These are phyloP conservation scores for Narthecium ossifragum DNA, from an alignment of 106 monocot species.

Conservation along the genomic window DNA sequence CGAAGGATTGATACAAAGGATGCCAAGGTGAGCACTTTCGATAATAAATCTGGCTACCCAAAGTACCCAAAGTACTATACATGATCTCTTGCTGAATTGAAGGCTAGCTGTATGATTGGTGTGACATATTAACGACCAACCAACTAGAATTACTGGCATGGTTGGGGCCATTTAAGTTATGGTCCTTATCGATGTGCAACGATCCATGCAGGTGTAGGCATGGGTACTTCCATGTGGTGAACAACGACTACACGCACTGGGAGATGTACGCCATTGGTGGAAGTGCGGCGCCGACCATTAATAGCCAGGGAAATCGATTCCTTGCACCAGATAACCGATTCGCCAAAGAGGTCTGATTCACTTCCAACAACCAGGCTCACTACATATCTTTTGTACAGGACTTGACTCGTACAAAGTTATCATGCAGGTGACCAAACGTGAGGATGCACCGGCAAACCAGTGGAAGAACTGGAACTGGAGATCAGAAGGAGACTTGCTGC, in stretches of 20 bases:
- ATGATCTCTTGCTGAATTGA: too few relatives aligned
- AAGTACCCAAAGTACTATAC: too few relatives aligned
- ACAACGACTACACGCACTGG: slow-evolving; percentile 13
- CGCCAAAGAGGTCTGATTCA: neutral
- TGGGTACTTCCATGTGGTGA: slow-evolving; percentile 14
- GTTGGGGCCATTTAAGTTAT: too few relatives aligned
- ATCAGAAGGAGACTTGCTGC: slow-evolving; percentile 7
- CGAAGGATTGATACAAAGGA: slow-evolving; percentile 5
- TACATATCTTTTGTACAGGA: neutral
- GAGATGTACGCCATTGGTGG: slow-evolving; percentile 14
- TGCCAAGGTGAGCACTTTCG: slow-evolving; percentile 1
- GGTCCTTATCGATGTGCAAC: too few relatives aligned
- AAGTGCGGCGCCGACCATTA: slow-evolving; percentile 5
- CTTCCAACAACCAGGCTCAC: neutral
- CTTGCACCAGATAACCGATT: slow-evolving; percentile 1
- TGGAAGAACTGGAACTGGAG: slow-evolving; percentile 19
- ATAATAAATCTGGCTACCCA: too few relatives aligned
- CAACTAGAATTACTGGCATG: too few relatives aligned
- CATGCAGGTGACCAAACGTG: slow-evolving; percentile 2
- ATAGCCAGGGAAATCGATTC: slow-evolving; percentile 11
- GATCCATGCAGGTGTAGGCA: slow-evolving; percentile 6
- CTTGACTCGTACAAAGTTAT: neutral
- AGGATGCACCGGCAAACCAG: neutral
- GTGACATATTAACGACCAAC: too few relatives aligned
- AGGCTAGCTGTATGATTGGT: too few relatives aligned